Evolutionary conservation across 305 asterid species (phyloP).

Genomic region (Rubia tinctorum): DNA sequence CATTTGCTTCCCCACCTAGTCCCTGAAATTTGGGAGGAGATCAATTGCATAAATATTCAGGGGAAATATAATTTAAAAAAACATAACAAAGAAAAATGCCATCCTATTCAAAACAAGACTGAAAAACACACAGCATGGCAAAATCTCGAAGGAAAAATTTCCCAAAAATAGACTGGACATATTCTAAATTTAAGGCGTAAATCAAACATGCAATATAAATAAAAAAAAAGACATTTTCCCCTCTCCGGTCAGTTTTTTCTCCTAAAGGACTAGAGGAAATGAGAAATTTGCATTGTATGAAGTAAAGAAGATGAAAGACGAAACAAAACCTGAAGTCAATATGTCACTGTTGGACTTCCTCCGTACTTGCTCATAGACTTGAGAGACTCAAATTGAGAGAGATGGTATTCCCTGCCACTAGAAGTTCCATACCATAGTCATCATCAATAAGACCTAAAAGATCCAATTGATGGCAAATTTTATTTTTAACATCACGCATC

Average conservation of each 20-base stretch:
- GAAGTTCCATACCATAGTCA: conserved; percentile 98
- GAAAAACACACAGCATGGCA: not conserved
- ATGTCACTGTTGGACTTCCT: conserved; percentile 93
- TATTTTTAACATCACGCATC: conserved; percentile 99
- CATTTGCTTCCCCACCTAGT: conserved; percentile 99
- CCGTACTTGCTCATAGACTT: conserved; percentile 98
- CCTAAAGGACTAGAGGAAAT: too few species aligned
- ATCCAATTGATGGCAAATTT: conserved; percentile 98
- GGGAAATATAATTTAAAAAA: not conserved
- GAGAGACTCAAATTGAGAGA: conserved; percentile 95
- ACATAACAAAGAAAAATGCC: not conserved
- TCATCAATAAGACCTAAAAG: conserved; percentile 94
- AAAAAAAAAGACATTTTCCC: not conserved
- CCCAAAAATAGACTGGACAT: not conserved
- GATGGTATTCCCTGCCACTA: conserved; percentile 94
- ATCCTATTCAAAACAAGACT: not conserved
- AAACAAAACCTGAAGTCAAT: conserved; percentile 85
- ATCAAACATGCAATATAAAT: not conserved
- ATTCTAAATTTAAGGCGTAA: not conserved
- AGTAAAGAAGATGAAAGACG: conserved; percentile 6
- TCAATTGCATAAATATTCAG: not conserved
- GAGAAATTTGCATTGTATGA: not conserved
- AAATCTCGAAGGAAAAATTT: not conserved
- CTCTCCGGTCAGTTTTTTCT: not conserved
- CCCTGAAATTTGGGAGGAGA: conserved; percentile 57